Evolutionary conservation across 1,284 basidiomycete genomes (phyloP).

Genomic region (Dichomitus squalens): DNA sequence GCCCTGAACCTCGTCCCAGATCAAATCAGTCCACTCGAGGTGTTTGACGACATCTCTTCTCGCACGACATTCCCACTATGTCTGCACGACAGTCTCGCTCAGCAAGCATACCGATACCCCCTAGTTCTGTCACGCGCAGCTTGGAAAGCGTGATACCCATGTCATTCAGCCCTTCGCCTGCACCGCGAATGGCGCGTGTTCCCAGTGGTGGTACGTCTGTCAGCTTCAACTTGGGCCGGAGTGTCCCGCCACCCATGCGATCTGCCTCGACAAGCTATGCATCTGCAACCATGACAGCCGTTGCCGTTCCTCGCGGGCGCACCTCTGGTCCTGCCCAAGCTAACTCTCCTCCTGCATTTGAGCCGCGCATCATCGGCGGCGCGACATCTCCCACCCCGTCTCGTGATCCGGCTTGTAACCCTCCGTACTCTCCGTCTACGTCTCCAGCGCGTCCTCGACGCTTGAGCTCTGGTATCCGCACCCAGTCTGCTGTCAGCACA

Average conservation of each 20-base stretch:
- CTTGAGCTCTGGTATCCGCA: slow-evolving; percentile 20
- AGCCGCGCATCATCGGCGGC: slow-evolving; percentile 67
- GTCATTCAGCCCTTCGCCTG: slow-evolving; percentile 46
- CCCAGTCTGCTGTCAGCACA: slow-evolving; percentile 12
- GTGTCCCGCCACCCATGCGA: slow-evolving; percentile 12
- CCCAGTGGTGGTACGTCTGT: slow-evolving; percentile 11
- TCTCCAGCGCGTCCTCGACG: slow-evolving; percentile 49
- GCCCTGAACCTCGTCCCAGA: no score
- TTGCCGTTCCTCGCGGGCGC: slow-evolving; percentile 13
- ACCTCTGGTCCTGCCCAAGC: slow-evolving; percentile 10
- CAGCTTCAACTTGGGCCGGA: slow-evolving; percentile 12
- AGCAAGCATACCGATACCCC: slow-evolving; percentile 64
- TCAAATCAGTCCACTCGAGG: no score
- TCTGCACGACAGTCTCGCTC: slow-evolving; percentile 48
- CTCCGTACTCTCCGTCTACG: slow-evolving; percentile 36
- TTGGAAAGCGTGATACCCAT: slow-evolving; percentile 66
- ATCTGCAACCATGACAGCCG: slow-evolving; percentile 9
- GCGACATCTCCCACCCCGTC: slow-evolving; percentile 31
- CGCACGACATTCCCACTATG: not conserved
- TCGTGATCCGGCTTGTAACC: slow-evolving; percentile 23
- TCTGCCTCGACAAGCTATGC: slow-evolving; percentile 22
- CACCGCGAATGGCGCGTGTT: slow-evolving; percentile 14
- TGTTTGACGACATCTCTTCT: not conserved
- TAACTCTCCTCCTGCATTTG: slow-evolving; percentile 40
- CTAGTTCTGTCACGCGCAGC: slow-evolving; percentile 51